phyloP scores from a whole-genome alignment of 2,329 filamentous ascomycete species.

The Colletotrichum brevisporum region DNA sequence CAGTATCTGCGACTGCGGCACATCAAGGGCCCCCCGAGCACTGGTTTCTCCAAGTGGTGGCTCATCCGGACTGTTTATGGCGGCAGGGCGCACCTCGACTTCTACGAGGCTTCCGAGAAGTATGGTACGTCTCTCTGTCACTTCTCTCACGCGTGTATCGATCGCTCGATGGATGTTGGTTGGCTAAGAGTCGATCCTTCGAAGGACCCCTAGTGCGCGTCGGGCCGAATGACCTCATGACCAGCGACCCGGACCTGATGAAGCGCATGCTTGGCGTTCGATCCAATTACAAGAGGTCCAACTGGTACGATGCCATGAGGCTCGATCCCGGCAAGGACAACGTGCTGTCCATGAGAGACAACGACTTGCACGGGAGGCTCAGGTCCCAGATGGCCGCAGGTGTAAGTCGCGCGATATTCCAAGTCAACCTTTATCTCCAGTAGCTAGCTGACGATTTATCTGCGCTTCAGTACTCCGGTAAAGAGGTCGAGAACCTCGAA shows the following conservation, averaged over 20 bases:
- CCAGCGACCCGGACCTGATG: slow-evolving; percentile 55
- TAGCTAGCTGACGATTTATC: neutral
- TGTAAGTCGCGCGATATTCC: no score
- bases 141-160: neutral
- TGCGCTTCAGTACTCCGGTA: slow-evolving; percentile 59
- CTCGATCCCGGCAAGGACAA: slow-evolving; percentile 69
- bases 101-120: slow-evolving; percentile 52
- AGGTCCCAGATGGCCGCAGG: slow-evolving; percentile 65
- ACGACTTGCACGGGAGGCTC: slow-evolving; percentile 57
- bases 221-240: slow-evolving; percentile 58
- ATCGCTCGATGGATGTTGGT: neutral
- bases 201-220: slow-evolving; percentile 56
- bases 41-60: slow-evolving; percentile 58
- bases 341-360: slow-evolving; percentile 65
- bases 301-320: slow-evolving; percentile 64
- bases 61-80: slow-evolving; percentile 49
- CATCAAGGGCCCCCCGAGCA: slow-evolving; percentile 55
- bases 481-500: slow-evolving; percentile 66
- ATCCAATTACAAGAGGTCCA: slow-evolving; percentile 52
- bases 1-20: slow-evolving; percentile 56
- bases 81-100: slow-evolving; percentile 52
- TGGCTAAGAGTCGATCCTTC: neutral
- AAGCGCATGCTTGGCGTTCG: slow-evolving; percentile 54
- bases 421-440: neutral
- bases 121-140: slow-evolving; percentile 48